Evolutionary conservation across 768 basidiomycete species (phyloP).

Genomic region (Scleroderma citrinum): DNA sequence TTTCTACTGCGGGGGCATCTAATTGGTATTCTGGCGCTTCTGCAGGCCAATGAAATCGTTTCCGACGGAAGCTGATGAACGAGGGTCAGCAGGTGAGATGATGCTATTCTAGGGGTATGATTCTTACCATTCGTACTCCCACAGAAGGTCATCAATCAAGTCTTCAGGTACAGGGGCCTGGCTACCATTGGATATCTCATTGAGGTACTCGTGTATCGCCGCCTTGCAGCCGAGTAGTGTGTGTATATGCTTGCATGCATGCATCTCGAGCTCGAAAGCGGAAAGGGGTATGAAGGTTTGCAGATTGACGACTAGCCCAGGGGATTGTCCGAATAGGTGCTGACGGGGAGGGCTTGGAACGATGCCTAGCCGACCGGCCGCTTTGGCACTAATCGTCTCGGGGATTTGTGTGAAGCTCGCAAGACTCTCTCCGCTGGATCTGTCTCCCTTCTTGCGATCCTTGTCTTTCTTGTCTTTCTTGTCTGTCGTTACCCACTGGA

Average conservation of each 20-base stretch:
- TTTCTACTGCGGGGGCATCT: constrained; percentile 14
- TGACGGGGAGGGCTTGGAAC: constrained; percentile 10
- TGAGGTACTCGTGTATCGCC: constrained; percentile 48
- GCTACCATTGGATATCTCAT: constrained; percentile 26
- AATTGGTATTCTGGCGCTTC: constrained; percentile 32
- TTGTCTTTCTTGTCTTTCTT: constrained; percentile 23
- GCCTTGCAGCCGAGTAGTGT: constrained; percentile 55
- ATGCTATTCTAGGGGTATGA: background rate
- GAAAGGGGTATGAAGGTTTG: constrained; percentile 52
- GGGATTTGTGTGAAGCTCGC: constrained; percentile 18
- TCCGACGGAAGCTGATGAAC: constrained; percentile 52
- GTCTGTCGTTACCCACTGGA: constrained; percentile 31
- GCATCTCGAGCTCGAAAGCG: constrained; percentile 64
- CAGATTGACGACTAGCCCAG: constrained; percentile 58
- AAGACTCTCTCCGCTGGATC: constrained; percentile 23
- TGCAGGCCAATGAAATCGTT: constrained; percentile 64
- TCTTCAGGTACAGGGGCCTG: constrained; percentile 14
- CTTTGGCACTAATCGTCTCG: constrained; percentile 30
- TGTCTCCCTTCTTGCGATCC: constrained; percentile 16
- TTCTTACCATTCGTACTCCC: constrained; percentile 34
- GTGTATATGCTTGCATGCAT: constrained; percentile 66
- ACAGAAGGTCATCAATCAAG: constrained; percentile 23
- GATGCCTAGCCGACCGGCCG: constrained; percentile 35
- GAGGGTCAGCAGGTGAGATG: constrained; percentile 7
- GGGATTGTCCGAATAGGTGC: constrained; percentile 41